Base-by-base conservation (phyloP, 2,329 filamentous ascomycete genomes). In the Penicillium aurantiogriseum region DNA sequence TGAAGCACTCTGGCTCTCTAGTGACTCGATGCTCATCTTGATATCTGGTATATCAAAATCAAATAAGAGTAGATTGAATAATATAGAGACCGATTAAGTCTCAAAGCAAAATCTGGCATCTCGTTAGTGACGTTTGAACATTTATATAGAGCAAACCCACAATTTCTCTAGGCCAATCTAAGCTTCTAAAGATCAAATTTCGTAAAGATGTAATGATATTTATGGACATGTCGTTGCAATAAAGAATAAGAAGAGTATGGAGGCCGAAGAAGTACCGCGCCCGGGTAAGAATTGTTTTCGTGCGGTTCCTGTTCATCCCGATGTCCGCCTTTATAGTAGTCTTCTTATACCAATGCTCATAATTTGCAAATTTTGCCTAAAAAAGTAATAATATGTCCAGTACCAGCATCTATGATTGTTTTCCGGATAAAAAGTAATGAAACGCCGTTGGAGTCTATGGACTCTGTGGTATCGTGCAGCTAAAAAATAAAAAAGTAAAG, bases 251-350 rank as follows among this genome's bases (percentile, higher is more conserved):
- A 43, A 51, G 19, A 33, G 17, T 8, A 38, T 33, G 31, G 31
- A 38, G 23, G 31, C 40, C 27, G 43, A 46, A 45, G 25, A 56
- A 35, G 8, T 25, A 15, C 11, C 63, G 61, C 58, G 58, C 11
- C 42, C 62, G 62, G 55, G 39, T 63, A 63, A 50, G 47, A 43
- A 46, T 43, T 53, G 17, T 46, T 63, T 49, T 62, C 58, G 62
- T 43, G 49, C 48, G 57, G 48, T 64, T 61, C 58, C 62, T 65
- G 59, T 40, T 59, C 46, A 39, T 63, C 46, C 63, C 63, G 63
- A 33, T 31, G 25, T 23, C 23, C 23, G 23, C 3, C 23, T 23
- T 23, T 23, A 23, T 23, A 23, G 23, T 23, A 23, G 23, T 23
- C 23, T 23, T 21, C 17, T 27, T 19, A 38, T 27, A 27, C 17